A percentile compares a stretch with the other conserved stretches of the same genome.
These are phyloP conservation scores for Aspergillus quadricinctus DNA, from an alignment of 2,329 filamentous ascomycete genomes.

Conservation along the genomic window DNA sequence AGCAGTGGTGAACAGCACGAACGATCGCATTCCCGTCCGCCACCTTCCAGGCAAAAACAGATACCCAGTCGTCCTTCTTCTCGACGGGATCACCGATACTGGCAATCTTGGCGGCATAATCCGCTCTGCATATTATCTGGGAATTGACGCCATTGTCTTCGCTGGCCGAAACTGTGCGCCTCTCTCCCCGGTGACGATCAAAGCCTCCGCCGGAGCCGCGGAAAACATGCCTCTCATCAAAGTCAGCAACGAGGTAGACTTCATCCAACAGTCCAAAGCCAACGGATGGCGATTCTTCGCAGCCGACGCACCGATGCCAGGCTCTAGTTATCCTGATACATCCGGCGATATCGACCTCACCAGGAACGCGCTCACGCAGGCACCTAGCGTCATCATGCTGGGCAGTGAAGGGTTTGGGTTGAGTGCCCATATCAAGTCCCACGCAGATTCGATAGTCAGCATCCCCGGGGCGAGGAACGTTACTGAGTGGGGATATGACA, in stretches of 20 bases:
- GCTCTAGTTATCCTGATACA: conserved; percentile 19
- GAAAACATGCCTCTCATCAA: conserved; percentile 74
- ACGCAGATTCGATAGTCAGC: conserved; percentile 60
- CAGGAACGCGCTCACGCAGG: conserved; percentile 40
- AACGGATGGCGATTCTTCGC: conserved; percentile 83
- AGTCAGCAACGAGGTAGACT: conserved; percentile 62
- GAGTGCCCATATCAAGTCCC: conserved; percentile 57
- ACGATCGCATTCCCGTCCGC: conserved; percentile 45
- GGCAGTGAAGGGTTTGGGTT: conserved; percentile 78
- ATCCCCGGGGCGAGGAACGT: conserved; percentile 55
- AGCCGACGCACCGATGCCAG: conserved; percentile 51
- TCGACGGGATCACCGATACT: conserved; percentile 62
- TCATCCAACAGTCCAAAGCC: conserved; percentile 63
- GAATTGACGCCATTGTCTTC: conserved; percentile 76
- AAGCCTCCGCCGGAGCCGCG: conserved; percentile 81
- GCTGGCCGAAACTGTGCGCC: conserved; percentile 69
- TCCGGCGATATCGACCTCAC: conserved; percentile 28
- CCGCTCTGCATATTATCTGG: conserved; percentile 85
- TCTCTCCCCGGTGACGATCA: conserved; percentile 72
- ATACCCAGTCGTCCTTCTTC: conserved; percentile 42
- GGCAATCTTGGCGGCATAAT: conserved; percentile 89
- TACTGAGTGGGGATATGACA: conserved; percentile 31
- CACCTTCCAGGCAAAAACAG: conserved; percentile 14
- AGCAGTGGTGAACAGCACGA: conserved; percentile 63
- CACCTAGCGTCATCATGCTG: conserved; percentile 74